A percentile compares a stretch with the other conserved stretches of the same genome.
Conservation (phyloP, 768 basidiomycete genomes). For the Trichaptum fuscoviolaceum region DNA sequence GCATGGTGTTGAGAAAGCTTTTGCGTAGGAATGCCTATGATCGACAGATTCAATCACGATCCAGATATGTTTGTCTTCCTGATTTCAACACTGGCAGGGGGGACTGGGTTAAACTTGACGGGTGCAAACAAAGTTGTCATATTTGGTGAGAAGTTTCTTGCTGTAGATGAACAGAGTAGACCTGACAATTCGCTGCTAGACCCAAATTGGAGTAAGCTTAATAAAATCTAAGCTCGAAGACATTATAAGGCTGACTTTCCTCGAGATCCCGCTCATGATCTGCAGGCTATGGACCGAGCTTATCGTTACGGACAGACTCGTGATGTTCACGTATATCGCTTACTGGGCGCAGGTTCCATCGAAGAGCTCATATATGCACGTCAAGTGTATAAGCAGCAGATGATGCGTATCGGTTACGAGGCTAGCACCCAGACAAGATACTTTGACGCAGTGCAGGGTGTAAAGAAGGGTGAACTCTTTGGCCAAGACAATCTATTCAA, state of each 20-base stretch:
- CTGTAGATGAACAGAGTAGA: conserved; percentile 1
- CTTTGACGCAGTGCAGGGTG: conserved; percentile 80
- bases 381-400: conserved; percentile 91
- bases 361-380: conserved; percentile 87
- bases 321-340: conserved; percentile 77
- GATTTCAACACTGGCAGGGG: conserved; percentile 89
- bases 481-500: conserved; percentile 84
- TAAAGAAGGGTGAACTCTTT: conserved; percentile 80
- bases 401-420: conserved; percentile 87
- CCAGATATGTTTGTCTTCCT: conserved; percentile 73
- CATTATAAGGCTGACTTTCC: conserved; percentile 3
- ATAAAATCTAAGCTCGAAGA: not conserved
- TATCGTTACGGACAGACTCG: conserved; percentile 85
- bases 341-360: conserved; percentile 81
- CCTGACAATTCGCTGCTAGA: conserved; percentile 37
- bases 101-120: conserved; percentile 85
- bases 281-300: conserved; percentile 87
- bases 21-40: conserved; percentile 70
- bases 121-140: conserved; percentile 94
- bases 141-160: conserved; percentile 49
- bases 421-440: conserved; percentile 82
- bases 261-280: conserved; percentile 88
- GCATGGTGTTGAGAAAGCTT: not conserved
- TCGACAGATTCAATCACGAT: conserved; percentile 78
- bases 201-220: conserved; percentile 86